phyloP scores from a whole-genome alignment of 495 filamentous ascomycete genomes.

The Tuber indicum region DNA sequence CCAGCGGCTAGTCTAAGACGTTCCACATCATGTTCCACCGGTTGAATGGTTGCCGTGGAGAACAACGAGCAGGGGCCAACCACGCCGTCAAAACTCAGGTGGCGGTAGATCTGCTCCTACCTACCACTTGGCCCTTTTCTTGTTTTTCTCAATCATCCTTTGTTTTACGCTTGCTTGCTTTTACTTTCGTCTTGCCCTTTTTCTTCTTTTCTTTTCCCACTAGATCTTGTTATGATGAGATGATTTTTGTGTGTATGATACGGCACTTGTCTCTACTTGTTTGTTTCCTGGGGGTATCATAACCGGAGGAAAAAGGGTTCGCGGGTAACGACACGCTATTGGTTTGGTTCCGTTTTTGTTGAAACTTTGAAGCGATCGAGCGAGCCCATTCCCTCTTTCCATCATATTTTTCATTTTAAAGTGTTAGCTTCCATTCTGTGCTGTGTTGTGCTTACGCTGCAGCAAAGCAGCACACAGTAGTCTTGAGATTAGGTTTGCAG shows the following conservation, averaged over 20 bases:
- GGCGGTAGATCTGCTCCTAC: slow-evolving; percentile 9
- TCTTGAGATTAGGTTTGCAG: neutral
- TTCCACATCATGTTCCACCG: no score
- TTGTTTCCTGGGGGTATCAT: neutral
- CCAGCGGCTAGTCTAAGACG: no score
- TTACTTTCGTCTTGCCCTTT: slow-evolving; percentile 15
- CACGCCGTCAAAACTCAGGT: slow-evolving; percentile 16
- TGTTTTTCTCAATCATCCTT: slow-evolving; percentile 21
- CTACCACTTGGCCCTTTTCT: slow-evolving; percentile 11
- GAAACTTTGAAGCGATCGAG: neutral
- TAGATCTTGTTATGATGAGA: neutral
- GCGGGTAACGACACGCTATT: neutral
- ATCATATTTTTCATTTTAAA: neutral
- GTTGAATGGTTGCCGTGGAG: slow-evolving; percentile 26
- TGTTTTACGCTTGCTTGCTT: slow-evolving; percentile 43
- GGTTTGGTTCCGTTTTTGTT: slow-evolving; percentile 3
- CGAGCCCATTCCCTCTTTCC: neutral
- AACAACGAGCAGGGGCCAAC: slow-evolving; percentile 6
- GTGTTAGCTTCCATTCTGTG: neutral
- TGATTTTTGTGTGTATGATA: neutral
- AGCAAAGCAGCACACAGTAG: neutral
- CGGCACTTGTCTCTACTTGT: neutral
- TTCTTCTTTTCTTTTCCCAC: slow-evolving; percentile 10
- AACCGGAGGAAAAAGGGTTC: neutral
- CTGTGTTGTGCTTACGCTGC: neutral